A percentile compares a stretch with the other conserved stretches of the same genome.
These are phyloP conservation scores for Boletus patriciae DNA, from an alignment of 768 basidiomycete genomes.

Conservation along the genomic window DNA sequence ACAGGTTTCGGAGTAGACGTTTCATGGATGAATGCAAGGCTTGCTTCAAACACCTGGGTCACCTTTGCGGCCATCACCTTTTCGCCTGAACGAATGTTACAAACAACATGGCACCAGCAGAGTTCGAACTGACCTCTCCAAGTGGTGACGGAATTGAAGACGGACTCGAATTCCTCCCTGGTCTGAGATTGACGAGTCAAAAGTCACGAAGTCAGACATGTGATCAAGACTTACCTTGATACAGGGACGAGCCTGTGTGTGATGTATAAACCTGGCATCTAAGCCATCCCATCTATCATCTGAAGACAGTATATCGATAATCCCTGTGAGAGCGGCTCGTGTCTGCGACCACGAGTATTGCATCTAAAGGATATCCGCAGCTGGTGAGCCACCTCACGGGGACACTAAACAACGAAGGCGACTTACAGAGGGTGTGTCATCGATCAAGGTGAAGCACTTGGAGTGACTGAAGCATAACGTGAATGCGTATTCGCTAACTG, in stretches of 20 bases:
- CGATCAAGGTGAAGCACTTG: constrained; percentile 24
- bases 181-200: constrained; percentile 7
- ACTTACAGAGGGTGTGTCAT: constrained; percentile 24
- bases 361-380: constrained; percentile 14
- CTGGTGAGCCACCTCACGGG: neutral
- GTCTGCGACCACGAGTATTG: constrained; percentile 22
- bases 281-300: constrained; percentile 18
- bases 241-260: neutral
- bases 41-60: constrained; percentile 19
- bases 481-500: neutral
- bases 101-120: neutral
- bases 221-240: constrained; percentile 6
- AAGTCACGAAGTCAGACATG: neutral
- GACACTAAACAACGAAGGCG: neutral
- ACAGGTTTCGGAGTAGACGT: constrained; percentile 7
- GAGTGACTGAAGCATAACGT: constrained; percentile 14
- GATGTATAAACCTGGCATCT: constrained; percentile 21
- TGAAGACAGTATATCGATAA: constrained; percentile 12
- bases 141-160: constrained; percentile 20
- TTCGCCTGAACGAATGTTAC: constrained; percentile 5
- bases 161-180: constrained; percentile 13
- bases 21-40: constrained; percentile 2
- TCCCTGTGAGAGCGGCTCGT: constrained; percentile 17
- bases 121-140: constrained; percentile 19
- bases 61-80: constrained; percentile 21